Conservation (phyloP, 2,329 filamentous ascomycete genomes). For the Penicillium psychrosexuale region DNA sequence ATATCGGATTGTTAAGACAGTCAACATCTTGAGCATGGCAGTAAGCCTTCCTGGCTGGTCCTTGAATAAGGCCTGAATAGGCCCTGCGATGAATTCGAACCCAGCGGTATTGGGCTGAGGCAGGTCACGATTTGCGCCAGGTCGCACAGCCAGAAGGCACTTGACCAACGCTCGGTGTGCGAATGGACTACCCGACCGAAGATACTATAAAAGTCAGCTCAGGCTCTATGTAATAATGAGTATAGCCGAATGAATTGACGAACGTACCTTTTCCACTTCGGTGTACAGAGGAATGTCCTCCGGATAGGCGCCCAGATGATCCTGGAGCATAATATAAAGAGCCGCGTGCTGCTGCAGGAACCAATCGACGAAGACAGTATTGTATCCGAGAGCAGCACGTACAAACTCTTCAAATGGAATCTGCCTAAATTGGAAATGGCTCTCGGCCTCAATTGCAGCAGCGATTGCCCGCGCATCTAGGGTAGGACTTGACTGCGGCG, state of each 20-base stretch:
- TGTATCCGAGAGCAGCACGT: conserved; percentile 39
- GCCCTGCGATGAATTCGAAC: conserved; percentile 38
- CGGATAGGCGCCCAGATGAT: conserved; percentile 32
- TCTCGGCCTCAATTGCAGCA: conserved; percentile 37
- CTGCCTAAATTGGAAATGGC: conserved; percentile 38
- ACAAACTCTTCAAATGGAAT: conserved; percentile 42
- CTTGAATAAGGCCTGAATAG: conserved; percentile 39
- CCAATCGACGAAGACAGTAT: conserved; percentile 35
- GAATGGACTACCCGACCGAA: conserved; percentile 38
- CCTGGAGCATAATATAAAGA: conserved; percentile 33
- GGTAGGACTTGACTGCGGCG: conserved; percentile 21
- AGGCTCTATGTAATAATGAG: neutral
- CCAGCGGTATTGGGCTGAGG: conserved; percentile 13
- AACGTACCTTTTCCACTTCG: conserved; percentile 38
- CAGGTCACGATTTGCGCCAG: conserved; percentile 14
- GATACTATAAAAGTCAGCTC: conserved; percentile 24
- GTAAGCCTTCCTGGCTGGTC: conserved; percentile 31
- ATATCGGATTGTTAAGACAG: conserved; percentile 37
- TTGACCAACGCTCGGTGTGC: conserved; percentile 36
- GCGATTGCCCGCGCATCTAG: conserved; percentile 30
- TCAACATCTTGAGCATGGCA: conserved; percentile 36
- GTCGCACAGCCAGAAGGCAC: conserved; percentile 28
- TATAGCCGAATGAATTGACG: neutral
- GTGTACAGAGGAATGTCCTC: conserved; percentile 32
- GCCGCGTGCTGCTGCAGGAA: conserved; percentile 40